Evolutionary conservation across 2,329 filamentous ascomycete species (phyloP).

Genomic region (Ambrosiella cleistominuta): DNA sequence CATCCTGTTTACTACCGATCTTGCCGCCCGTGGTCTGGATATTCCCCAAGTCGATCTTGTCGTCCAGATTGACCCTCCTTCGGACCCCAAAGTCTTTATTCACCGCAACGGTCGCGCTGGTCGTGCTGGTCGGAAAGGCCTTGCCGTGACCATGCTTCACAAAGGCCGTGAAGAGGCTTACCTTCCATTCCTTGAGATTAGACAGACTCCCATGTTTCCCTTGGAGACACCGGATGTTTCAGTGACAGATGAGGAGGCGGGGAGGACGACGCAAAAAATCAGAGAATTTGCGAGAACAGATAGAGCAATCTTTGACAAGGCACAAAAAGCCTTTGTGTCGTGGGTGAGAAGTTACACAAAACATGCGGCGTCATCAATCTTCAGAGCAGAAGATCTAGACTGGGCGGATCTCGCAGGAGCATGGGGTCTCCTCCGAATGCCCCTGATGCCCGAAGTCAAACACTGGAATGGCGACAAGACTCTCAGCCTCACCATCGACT

Average conservation of each 20-base stretch:
- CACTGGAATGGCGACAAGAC: conserved; percentile 51
- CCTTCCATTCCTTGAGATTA: conserved; percentile 66
- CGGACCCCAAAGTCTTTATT: conserved; percentile 69
- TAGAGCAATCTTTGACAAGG: conserved; percentile 60
- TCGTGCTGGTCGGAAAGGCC: conserved; percentile 67
- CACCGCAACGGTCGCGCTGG: conserved; percentile 84
- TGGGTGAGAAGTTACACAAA: conserved; percentile 86
- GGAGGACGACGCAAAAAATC: conserved; percentile 38
- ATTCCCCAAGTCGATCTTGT: conserved; percentile 86
- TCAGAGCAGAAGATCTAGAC: conserved; percentile 62
- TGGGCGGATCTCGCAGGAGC: conserved; percentile 67
- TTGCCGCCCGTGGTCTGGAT: conserved; percentile 78
- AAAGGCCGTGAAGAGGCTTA: conserved; percentile 82
- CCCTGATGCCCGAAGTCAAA: conserved; percentile 83
- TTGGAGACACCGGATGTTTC: conserved; percentile 39
- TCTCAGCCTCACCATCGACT: conserved; percentile 46
- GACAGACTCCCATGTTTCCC: conserved; percentile 63
- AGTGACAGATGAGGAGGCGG: conserved; percentile 44
- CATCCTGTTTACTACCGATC: conserved; percentile 79
- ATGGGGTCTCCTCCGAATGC: conserved; percentile 75
- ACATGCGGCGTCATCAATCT: conserved; percentile 82
- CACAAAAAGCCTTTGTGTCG: conserved; percentile 78
- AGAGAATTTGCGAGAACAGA: conserved; percentile 37
- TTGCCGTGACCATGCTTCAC: conserved; percentile 73
- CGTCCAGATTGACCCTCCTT: conserved; percentile 42